A percentile compares a stretch with the other conserved stretches of the same genome.
Evolutionary conservation across 208 protist species (phyloP).

Genomic region (Acanthamoeba lenticulata): DNA sequence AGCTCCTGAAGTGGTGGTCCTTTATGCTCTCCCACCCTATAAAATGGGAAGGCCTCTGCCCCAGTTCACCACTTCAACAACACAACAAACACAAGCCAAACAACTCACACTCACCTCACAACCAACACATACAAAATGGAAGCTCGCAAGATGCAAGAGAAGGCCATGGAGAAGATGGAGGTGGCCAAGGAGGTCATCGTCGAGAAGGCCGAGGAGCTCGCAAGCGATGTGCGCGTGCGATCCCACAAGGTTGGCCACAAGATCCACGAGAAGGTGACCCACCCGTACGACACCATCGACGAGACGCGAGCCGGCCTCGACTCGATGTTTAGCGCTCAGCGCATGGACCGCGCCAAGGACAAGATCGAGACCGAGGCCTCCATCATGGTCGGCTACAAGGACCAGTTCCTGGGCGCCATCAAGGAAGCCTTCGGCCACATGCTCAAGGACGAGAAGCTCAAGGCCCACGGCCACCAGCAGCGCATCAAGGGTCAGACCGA

Average conservation of each 20-base stretch:
- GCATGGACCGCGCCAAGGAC: not conserved
- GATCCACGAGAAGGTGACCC: not conserved
- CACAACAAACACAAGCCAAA: not conserved
- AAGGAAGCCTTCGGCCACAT: not conserved
- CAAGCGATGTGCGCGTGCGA: not conserved
- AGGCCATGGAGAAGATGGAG: not conserved
- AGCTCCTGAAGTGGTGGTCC: not conserved
- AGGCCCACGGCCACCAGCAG: not conserved
- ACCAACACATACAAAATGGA: not conserved
- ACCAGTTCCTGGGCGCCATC: slow-evolving; percentile 34
- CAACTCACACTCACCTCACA: not conserved
- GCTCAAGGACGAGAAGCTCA: slow-evolving; percentile 1
- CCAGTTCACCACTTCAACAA: not conserved
- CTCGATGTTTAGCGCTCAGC: not conserved
- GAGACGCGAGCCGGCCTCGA: not conserved
- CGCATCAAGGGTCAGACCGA: not conserved
- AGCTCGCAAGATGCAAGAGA: not conserved
- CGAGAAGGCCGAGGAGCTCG: not conserved
- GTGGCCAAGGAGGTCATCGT: not conserved
- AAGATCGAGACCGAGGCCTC: slow-evolving; percentile 32
- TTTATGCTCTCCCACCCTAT: not conserved
- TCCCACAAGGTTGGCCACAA: not conserved
- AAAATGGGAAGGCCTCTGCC: not conserved
- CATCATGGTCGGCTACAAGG: not conserved
- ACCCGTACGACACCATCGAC: slow-evolving; percentile 5